Evolutionary conservation across 2,329 filamentous ascomycete species (phyloP), one percentile per base, ranked within the genome.

Genomic region (Colletotrichum theobromicola): DNA sequence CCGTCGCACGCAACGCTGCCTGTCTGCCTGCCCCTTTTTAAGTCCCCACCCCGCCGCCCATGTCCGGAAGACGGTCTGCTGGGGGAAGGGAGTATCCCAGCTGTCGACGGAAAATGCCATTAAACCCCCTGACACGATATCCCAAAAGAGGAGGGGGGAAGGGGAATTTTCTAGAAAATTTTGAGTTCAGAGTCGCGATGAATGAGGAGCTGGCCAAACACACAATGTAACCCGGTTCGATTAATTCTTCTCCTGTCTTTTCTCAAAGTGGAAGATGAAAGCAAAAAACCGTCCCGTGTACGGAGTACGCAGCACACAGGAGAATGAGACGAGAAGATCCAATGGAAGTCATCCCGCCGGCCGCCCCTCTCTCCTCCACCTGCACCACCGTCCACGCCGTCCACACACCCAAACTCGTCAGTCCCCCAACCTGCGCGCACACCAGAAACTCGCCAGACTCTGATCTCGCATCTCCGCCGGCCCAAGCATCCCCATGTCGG

Each of bases 401-500:
- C 42, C 42, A 50, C 42, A 50, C 42, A 50, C 10, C 42, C 42
- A 50, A 50, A 50, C n/a, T 21, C n/a, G 42, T 50, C 42, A 10
- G n/a, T 50, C 42, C 21, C 42, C 42, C 42, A 21, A 50, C 4
- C 18, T 4, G 16, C 24, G 16, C 26, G 18, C 57, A 26, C 7
- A 24, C 57, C 26, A 60, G 18, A 26, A n/a, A 18, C 50, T n/a
- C 30, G 7, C 21, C 21, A 15, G 16, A 32, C 58, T 34, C 67
- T 26, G 15, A 28, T 37, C 21, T 28, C 18, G 13, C 60, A 18
- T 42, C 30, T 32, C 18, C 32, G 18, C 35, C 66, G 15, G 53
- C 26, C 24, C 70, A 67, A 53, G 61, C 67, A 74, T 74, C 35
- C 71, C 67, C 67, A 74, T 35, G 71, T 35, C 60, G 61, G 53